A percentile compares a stretch with the other conserved stretches of the same genome.
phyloP scores from a whole-genome alignment of 345 rosid genomes.

The Durio zibethinus region DNA sequence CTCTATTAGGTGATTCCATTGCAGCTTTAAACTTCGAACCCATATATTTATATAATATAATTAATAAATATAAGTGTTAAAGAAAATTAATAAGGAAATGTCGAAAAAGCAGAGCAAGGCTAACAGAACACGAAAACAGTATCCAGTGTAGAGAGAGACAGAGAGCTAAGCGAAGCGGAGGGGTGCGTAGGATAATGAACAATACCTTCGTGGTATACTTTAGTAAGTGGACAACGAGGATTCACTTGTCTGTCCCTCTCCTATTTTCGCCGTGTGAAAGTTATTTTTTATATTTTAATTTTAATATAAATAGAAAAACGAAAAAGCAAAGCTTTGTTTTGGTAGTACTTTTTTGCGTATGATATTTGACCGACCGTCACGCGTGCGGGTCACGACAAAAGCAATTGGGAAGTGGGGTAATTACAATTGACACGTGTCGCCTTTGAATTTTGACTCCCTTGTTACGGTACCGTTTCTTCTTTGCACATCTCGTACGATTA shows the following conservation, averaged over 20 bases:
- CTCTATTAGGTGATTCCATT: constrained; percentile 60
- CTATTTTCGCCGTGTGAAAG: constrained; percentile 10
- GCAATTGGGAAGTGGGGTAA: constrained; percentile 20
- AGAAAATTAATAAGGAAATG: constrained; percentile 19
- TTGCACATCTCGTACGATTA: neutral
- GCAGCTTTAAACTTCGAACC: constrained; percentile 70
- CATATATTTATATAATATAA: neutral
- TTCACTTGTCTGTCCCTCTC: constrained; percentile 3
- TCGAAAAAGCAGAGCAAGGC: constrained; percentile 32
- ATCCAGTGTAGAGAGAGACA: neutral
- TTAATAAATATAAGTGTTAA: neutral
- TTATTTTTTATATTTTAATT: neutral
- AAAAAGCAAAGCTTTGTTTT: neutral
- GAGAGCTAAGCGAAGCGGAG: neutral
- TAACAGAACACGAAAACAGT: constrained; percentile 50
- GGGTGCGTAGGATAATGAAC: constrained; percentile 20
- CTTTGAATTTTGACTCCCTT: neutral
- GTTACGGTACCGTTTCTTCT: constrained; percentile 34
- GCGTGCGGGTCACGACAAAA: constrained; percentile 74
- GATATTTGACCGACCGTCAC: constrained; percentile 51
- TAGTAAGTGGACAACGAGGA: constrained; percentile 47
- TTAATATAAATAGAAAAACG: no score
- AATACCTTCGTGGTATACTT: constrained; percentile 40
- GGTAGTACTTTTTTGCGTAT: no score
- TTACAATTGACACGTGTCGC: constrained; percentile 21